Base-by-base conservation (phyloP, 768 basidiomycete genomes). In the Hygrophoropsis aurantiaca region DNA sequence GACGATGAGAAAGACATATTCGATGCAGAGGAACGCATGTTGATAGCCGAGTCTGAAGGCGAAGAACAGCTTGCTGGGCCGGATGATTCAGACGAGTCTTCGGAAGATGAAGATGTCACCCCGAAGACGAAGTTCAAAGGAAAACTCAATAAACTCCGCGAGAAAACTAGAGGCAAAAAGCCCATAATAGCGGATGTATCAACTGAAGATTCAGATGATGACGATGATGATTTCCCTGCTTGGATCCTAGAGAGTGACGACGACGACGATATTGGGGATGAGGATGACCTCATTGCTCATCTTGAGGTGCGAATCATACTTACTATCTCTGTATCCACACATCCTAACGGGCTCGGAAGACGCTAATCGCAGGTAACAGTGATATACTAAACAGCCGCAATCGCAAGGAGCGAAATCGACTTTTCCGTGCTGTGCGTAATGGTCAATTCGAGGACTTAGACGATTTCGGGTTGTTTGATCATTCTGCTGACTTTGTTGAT, bases 381-480 rank as follows among this genome's bases (percentile, higher is more conserved):
- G 72, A 74, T 9, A 68, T 85, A 23, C 51, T 82, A 3, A 55
- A 55, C 18, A 65, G 73, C 8, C 66, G 59, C 26, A 66, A 79
- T 46, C 68, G 77, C 23, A 81, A 81, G 54, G 62, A 66, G 47
- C 69, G 71, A 46, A 83, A 83, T n/a, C 62, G 72, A 25, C 41
- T 84, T 0, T 87, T 89, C 74, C 68, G 68, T 18, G 75, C 86
- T 0, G 71, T 89, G 27, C 71, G 70, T 11, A 69, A 84, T 54
- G 89, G 85, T 11, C 62, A 72, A 34, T 74, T 79, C 32, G 72
- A 74, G 32, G 69, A 73, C 44, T 50, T 69, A 2, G 69, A 74
- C 24, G 60, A 66, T 18, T 65, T 52, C 13, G 27, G 27, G 7
- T 7, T 30, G 27, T 13, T 30, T 16, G 61, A 67, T 8, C 50